Percentiles rank a stretch among this genome's conserved stretches.
These are phyloP conservation scores for Cladosporium sphaerospermum DNA, from an alignment of 2,329 filamentous ascomycete species.

Conservation along the genomic window DNA sequence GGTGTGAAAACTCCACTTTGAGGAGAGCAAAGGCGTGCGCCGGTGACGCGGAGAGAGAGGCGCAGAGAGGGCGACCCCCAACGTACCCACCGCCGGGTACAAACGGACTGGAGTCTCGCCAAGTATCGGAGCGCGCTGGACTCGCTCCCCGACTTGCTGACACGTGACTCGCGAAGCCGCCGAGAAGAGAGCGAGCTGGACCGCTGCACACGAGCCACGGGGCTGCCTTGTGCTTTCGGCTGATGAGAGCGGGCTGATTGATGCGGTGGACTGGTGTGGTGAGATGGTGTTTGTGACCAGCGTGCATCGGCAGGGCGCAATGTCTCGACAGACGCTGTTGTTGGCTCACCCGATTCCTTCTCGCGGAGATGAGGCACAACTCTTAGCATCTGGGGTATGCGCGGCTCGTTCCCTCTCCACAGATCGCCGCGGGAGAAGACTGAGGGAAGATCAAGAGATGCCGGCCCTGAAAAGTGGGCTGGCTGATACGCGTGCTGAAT, in stretches of 20 bases:
- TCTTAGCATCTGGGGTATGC: slow-evolving; percentile 9
- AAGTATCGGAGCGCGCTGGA: neutral
- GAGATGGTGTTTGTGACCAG: neutral
- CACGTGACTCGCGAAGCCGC: slow-evolving; percentile 7
- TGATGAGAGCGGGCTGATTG: neutral
- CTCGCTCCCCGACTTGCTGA: neutral
- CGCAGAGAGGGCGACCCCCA: neutral
- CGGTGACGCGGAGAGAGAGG: neutral
- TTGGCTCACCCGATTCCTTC: neutral
- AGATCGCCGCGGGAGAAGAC: slow-evolving; percentile 12
- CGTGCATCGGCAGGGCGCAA: too few relatives aligned
- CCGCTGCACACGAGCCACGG: slow-evolving; percentile 7
- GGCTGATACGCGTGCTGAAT: neutral
- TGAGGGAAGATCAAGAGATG: slow-evolving; percentile 8
- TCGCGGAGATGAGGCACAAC: slow-evolving; percentile 4
- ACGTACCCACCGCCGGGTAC: slow-evolving; percentile 9
- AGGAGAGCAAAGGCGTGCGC: neutral
- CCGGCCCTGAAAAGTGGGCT: slow-evolving; percentile 1
- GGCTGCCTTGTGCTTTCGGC: slow-evolving; percentile 9
- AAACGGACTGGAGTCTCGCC: neutral
- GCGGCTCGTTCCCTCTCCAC: slow-evolving; percentile 11
- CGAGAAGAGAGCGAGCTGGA: slow-evolving; percentile 11
- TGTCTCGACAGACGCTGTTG: neutral
- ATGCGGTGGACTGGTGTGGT: neutral
- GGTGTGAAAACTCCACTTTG: neutral